Percentiles rank a stretch among this genome's conserved stretches.
Evolutionary conservation across 768 basidiomycete species (phyloP).

Genomic region (Mycena olivaceomarginata): DNA sequence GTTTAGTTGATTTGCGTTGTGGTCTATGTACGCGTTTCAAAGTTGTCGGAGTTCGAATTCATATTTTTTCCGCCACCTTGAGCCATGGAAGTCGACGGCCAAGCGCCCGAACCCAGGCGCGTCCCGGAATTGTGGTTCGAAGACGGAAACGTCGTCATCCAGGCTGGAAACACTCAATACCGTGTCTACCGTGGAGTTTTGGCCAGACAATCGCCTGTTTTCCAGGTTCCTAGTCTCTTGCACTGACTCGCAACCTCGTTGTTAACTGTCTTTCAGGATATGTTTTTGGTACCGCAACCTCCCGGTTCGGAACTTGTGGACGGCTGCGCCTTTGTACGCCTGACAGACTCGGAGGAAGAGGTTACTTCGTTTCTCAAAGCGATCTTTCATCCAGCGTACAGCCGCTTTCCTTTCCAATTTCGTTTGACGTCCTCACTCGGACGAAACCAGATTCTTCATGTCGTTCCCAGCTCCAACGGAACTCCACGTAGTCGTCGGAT

Average conservation of each 20-base stretch:
- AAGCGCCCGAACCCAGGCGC: not conserved
- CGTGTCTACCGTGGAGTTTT: slow-evolving; percentile 11
- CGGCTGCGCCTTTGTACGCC: slow-evolving; percentile 4
- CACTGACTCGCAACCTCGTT: no score
- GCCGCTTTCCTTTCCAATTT: not conserved
- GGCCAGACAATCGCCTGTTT: not conserved
- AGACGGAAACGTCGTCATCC: not conserved
- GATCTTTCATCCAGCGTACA: not conserved
- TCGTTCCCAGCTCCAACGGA: not conserved
- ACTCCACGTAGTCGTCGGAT: not conserved
- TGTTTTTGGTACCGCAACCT: not conserved
- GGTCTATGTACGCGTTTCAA: not conserved
- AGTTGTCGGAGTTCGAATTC: slow-evolving; percentile 17
- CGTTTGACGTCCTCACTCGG: not conserved
- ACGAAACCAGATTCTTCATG: slow-evolving; percentile 7
- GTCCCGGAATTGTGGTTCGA: not conserved
- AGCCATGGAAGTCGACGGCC: slow-evolving; percentile 2
- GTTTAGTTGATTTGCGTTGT: not conserved
- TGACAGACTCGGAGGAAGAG: not conserved
- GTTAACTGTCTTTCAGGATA: not conserved
- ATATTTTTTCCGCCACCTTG: not conserved
- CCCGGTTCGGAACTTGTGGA: slow-evolving; percentile 9
- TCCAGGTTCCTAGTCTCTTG: not conserved
- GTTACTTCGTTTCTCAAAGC: slow-evolving; percentile 3
- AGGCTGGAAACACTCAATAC: slow-evolving; percentile 4